phyloP scores from a whole-genome alignment of 768 basidiomycete species.

The Peribolospora baueri region DNA sequence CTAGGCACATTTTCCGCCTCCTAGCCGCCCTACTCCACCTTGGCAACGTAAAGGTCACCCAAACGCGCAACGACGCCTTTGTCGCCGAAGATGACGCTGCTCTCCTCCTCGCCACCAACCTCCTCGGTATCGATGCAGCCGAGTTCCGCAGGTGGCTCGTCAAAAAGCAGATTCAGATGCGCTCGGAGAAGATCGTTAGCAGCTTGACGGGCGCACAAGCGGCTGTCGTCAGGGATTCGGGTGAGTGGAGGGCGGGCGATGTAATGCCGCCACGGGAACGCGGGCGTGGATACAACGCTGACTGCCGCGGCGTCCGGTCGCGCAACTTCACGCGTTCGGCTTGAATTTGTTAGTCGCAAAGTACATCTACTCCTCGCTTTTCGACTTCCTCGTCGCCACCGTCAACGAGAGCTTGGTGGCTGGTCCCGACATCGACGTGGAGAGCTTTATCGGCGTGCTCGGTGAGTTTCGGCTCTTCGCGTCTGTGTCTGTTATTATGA shows the following conservation, averaged over 20 bases:
- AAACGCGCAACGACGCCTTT: slow-evolving; percentile 51
- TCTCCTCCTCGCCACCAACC: slow-evolving; percentile 54
- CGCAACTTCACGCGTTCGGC: no score
- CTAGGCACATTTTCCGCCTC: slow-evolving; percentile 49
- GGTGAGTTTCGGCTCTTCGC: slow-evolving; percentile 48
- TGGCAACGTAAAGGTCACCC: slow-evolving; percentile 84
- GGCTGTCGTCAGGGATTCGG: slow-evolving; percentile 70
- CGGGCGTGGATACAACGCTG: no score
- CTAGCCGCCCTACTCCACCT: slow-evolving; percentile 82
- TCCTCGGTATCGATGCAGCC: slow-evolving; percentile 63
- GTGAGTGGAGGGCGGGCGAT: no score
- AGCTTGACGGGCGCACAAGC: slow-evolving; percentile 66
- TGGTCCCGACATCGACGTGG: slow-evolving; percentile 21
- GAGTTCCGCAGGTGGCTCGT: slow-evolving; percentile 99
- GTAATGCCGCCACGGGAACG: no score
- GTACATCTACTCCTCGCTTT: slow-evolving; percentile 93
- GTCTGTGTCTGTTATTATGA: neutral
- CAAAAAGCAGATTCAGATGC: slow-evolving; percentile 88
- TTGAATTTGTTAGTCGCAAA: slow-evolving; percentile 40
- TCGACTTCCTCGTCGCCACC: slow-evolving; percentile 93
- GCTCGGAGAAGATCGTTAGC: slow-evolving; percentile 86
- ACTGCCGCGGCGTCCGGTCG: no score
- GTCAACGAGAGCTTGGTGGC: slow-evolving; percentile 92
- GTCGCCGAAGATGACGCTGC: slow-evolving; percentile 64
- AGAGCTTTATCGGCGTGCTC: slow-evolving; percentile 97